A percentile compares a stretch with the other conserved stretches of the same genome.
Conservation (phyloP, 2,329 filamentous ascomycete genomes). For the Fusarium sp. region DNA sequence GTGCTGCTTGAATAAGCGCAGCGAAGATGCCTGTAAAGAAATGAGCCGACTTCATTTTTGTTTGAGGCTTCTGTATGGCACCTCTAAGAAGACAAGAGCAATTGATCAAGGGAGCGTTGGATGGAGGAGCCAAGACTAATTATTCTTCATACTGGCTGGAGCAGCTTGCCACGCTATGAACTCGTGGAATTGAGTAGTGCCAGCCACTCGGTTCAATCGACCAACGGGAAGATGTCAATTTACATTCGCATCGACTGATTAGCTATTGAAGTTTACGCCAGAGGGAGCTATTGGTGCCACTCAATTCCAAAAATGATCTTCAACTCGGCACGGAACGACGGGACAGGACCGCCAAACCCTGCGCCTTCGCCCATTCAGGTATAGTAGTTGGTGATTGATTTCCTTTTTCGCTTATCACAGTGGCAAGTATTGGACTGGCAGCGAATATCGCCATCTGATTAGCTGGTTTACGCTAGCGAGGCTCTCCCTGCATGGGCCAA, state of each 20-base stretch:
- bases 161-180: not conserved
- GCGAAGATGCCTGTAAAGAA: not conserved
- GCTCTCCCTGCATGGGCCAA: not conserved
- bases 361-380: not conserved
- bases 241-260: rapidly evolving
- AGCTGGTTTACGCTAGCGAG: not conserved
- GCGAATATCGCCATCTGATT: not conserved
- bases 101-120: not conserved
- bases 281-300: not conserved
- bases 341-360: not conserved
- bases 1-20: not conserved
- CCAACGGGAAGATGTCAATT: not conserved
- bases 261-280: not conserved
- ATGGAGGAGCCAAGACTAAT: not conserved
- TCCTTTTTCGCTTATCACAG: not conserved
- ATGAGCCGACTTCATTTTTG: rapidly evolving
- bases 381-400: no score
- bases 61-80: rapidly evolving
- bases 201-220: not conserved
- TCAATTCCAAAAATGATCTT: not conserved
- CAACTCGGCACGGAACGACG: not conserved
- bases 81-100: rapidly evolving
- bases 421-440: not conserved
- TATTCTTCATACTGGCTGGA: not conserved
- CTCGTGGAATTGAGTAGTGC: not conserved